Conservation (phyloP, 306 rosid genomes). For the Fagus crenata region DNA sequence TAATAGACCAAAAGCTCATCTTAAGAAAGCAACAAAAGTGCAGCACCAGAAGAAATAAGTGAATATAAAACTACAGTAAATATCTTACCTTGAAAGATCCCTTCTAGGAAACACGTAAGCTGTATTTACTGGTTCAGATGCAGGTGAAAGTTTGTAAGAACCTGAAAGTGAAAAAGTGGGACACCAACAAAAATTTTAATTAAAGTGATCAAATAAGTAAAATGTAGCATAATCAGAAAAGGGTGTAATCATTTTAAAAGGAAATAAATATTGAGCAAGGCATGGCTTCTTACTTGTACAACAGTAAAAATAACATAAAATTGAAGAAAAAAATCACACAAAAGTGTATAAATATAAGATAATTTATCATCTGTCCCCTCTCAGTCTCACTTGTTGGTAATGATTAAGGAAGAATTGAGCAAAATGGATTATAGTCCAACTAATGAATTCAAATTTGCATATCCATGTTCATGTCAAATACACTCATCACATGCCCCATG, state of each 20-base stretch:
- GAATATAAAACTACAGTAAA: constrained; percentile 11
- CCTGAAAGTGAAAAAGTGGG: constrained; percentile 57
- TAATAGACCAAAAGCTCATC: constrained; percentile 1
- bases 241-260: neutral
- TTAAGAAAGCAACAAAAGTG: constrained; percentile 20
- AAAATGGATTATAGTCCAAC: neutral
- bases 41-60: constrained; percentile 3
- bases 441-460: neutral
- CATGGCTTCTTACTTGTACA: neutral
- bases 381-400: neutral
- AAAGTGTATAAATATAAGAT: neutral
- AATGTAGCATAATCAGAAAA: neutral
- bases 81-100: constrained; percentile 76
- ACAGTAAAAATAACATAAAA: neutral
- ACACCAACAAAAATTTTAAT: constrained; percentile 17
- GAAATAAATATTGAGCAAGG: neutral
- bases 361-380: neutral
- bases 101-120: constrained; percentile 80
- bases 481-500: neutral
- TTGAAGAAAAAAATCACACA: neutral
- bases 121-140: constrained; percentile 61
- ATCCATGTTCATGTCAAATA: neutral
- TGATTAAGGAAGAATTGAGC: neutral
- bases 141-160: constrained; percentile 52
- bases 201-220: neutral